These are phyloP conservation scores for Lecanoromycetidae sp. DNA, from an alignment of 2,329 filamentous ascomycete species.

Conservation along the genomic window DNA sequence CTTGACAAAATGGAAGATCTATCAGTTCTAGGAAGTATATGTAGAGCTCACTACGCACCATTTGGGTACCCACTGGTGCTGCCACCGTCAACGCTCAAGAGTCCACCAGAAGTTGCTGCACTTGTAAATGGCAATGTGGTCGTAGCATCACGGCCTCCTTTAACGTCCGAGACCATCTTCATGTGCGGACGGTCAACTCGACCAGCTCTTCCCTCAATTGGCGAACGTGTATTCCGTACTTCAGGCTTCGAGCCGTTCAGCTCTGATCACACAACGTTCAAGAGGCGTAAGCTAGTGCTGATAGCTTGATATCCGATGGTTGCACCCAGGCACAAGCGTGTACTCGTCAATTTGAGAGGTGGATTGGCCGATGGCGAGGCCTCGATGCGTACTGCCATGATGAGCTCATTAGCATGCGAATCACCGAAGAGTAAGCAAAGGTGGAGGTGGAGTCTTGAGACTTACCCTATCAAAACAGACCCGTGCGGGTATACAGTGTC, in stretches of 20 bases:
- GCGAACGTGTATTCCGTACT: background rate
- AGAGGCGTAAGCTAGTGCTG: background rate
- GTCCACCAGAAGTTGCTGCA: background rate
- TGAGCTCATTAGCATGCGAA: constrained; percentile 11
- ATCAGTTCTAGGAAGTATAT: background rate
- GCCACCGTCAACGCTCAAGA: background rate
- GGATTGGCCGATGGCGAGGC: background rate
- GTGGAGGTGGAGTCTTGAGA: constrained; percentile 5
- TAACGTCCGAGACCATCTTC: constrained; percentile 8
- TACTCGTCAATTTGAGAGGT: background rate
- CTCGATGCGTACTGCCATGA: background rate
- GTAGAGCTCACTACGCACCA: constrained; percentile 1
- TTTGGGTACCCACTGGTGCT: background rate
- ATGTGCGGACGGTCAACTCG: too few species aligned
- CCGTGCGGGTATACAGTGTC: constrained; percentile 15
- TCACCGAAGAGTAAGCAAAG: constrained; percentile 1
- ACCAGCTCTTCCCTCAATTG: too few species aligned
- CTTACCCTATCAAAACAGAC: constrained; percentile 11
- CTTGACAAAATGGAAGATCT: background rate
- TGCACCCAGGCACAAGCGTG: background rate
- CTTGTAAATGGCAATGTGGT: constrained; percentile 1
- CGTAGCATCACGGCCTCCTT: background rate
- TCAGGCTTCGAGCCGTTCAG: background rate
- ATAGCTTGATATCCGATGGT: background rate
- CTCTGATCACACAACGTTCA: background rate